These are phyloP conservation scores for Blastobotrys malaysiensis DNA, from an alignment of 1,139 yeast genomes.

Conservation along the genomic window DNA sequence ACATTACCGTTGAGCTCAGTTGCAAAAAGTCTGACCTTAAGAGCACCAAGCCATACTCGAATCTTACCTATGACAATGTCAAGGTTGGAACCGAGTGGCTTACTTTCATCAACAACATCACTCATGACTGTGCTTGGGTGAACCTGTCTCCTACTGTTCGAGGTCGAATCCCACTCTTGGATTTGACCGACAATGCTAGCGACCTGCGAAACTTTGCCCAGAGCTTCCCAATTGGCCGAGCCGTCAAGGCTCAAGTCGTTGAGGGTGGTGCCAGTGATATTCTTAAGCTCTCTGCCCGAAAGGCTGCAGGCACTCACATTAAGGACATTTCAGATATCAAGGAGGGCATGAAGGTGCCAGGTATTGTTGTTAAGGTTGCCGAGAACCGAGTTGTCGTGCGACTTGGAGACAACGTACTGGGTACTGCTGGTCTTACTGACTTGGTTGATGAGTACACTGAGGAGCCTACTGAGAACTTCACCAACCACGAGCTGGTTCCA, in stretches of 20 bases:
- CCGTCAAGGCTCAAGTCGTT: conserved; percentile 54
- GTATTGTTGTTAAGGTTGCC: conserved; percentile 56
- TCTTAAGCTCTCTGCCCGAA: conserved; percentile 48
- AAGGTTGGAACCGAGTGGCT: conserved; percentile 41
- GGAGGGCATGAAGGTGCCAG: conserved; percentile 60
- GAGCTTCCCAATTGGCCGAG: conserved; percentile 64
- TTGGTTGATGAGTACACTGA: conserved; percentile 67
- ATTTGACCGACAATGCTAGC: conserved; percentile 38
- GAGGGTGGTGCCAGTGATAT: conserved; percentile 44
- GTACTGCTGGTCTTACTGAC: conserved; percentile 69
- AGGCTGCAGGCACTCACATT: conserved; percentile 27
- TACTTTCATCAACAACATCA: conserved; percentile 51
- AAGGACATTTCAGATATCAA: conserved; percentile 44
- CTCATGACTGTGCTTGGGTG: conserved; percentile 58
- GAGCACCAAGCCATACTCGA: conserved; percentile 25
- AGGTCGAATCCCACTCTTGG: conserved; percentile 65
- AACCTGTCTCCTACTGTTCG: conserved; percentile 62
- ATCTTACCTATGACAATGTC: conserved; percentile 39
- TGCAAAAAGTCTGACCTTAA: conserved; percentile 42
- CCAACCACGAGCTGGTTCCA: conserved; percentile 51
- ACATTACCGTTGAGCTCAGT: conserved; percentile 61
- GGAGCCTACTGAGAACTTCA: conserved; percentile 43
- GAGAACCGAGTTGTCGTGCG: conserved; percentile 63
- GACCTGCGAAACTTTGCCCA: conserved; percentile 40
- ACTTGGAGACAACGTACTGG: conserved; percentile 46